Evolutionary conservation across 1,284 basidiomycete species (phyloP).

Genomic region (Agroathelia rolfsii): DNA sequence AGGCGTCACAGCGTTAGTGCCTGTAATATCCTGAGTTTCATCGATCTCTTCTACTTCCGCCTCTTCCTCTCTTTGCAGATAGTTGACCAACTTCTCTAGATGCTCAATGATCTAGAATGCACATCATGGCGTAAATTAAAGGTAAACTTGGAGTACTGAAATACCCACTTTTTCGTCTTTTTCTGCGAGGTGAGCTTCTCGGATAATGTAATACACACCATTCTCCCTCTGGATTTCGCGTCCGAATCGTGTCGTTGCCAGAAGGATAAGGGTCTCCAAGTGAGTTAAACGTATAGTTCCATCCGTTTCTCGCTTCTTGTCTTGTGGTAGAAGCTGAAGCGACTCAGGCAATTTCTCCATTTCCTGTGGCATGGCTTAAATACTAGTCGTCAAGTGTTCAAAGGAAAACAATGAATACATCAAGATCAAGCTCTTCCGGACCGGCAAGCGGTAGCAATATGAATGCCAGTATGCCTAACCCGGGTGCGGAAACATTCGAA

Average conservation of each 20-base stretch:
- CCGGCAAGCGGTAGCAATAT: constrained; percentile 89
- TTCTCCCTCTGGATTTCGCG: constrained; percentile 72
- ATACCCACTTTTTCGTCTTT: constrained; percentile 60
- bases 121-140: constrained; percentile 1
- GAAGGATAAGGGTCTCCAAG: constrained; percentile 81
- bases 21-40: constrained; percentile 7
- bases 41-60: constrained; percentile 21
- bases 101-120: constrained; percentile 41
- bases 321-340: constrained; percentile 81
- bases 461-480: constrained; percentile 75
- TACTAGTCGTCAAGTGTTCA: constrained; percentile 6
- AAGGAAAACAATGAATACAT: constrained; percentile 32
- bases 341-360: constrained; percentile 81
- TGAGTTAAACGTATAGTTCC: constrained; percentile 73
- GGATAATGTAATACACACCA: constrained; percentile 84
- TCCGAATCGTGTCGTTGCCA: constrained; percentile 85
- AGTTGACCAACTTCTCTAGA: constrained; percentile 40
- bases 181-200: constrained; percentile 76
- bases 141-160: constrained; percentile 2
- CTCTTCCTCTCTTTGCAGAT: constrained; percentile 35
- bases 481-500: constrained; percentile 53
- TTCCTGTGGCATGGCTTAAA: constrained; percentile 40
- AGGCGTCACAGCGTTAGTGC: constrained; percentile 4
- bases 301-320: constrained; percentile 82
- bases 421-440: constrained; percentile 87